These are phyloP conservation scores for Apophysomyces ossiformis DNA, from an alignment of 371 early-diverging fungal species.

Conservation along the genomic window DNA sequence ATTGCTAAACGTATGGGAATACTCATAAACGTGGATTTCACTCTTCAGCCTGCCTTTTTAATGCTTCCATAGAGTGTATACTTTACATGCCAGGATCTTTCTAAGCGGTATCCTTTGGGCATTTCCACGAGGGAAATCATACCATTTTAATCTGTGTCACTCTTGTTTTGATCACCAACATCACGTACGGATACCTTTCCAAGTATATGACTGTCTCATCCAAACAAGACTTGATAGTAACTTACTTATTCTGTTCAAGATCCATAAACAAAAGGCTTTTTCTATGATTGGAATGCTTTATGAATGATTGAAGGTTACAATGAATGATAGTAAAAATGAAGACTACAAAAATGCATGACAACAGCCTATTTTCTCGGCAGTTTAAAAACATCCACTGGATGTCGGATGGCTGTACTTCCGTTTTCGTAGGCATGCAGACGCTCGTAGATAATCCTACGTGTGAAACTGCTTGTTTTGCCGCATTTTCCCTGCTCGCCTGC, in stretches of 20 bases:
- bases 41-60: constrained; percentile 1
- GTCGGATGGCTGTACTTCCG: constrained; percentile 12
- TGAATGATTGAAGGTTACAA: constrained; percentile 1
- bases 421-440: constrained; percentile 13
- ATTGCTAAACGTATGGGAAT: not conserved
- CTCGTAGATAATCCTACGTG: constrained; percentile 33
- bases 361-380: constrained; percentile 1
- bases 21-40: not conserved
- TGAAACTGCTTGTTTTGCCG: constrained; percentile 49
- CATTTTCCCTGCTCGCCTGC: constrained; percentile 48
- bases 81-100: not conserved
- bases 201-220: not conserved
- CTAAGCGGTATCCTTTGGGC: not conserved
- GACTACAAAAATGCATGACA: not conserved
- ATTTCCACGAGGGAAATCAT: not conserved
- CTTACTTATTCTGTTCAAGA: too few relatives aligned
- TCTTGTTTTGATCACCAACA: constrained; percentile 5
- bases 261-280: not conserved
- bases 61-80: not conserved
- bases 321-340: not conserved
- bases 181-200: constrained; percentile 6
- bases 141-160: not conserved
- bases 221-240: too few relatives aligned
- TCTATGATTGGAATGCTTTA: not conserved
- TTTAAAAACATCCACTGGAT: constrained; percentile 20